Evolutionary conservation across 116 monocot genomes (phyloP).

Genomic region (Dioscorea cayenensis): DNA sequence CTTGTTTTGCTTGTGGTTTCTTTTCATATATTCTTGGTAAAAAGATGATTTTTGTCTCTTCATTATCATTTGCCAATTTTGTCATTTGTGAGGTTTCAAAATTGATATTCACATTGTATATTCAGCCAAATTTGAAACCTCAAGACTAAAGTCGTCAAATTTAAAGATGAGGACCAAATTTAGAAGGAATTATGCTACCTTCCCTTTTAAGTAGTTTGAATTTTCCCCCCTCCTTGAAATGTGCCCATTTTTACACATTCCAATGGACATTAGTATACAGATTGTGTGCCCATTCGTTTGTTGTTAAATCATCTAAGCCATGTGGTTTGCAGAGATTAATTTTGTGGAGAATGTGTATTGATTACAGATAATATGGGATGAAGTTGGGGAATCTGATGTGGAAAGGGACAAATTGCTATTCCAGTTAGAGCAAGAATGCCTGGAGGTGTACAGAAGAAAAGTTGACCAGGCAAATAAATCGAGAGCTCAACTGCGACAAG

Average conservation of each 20-base stretch:
- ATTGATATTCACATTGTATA: not conserved
- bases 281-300: too few relatives aligned
- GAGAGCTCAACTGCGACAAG: slow-evolving; percentile 74
- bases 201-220: too few relatives aligned
- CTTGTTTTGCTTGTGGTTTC: not conserved
- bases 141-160: too few relatives aligned
- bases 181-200: too few relatives aligned
- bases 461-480: slow-evolving; percentile 65
- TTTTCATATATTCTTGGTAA: not conserved
- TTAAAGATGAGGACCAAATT: too few relatives aligned
- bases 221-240: too few relatives aligned
- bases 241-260: too few relatives aligned
- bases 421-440: slow-evolving; percentile 78
- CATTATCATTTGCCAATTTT: not conserved
- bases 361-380: slow-evolving; percentile 84
- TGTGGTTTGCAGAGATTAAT: not conserved
- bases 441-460: slow-evolving; percentile 79
- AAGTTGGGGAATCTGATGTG: slow-evolving; percentile 72
- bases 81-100: not conserved
- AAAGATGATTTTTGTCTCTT: not conserved
- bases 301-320: not conserved
- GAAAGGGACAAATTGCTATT: slow-evolving; percentile 70
- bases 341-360: not conserved
- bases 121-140: too few relatives aligned
- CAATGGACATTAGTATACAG: too few relatives aligned